These are phyloP conservation scores for Suillus subluteus DNA, from an alignment of 768 basidiomycete genomes.

Conservation along the genomic window DNA sequence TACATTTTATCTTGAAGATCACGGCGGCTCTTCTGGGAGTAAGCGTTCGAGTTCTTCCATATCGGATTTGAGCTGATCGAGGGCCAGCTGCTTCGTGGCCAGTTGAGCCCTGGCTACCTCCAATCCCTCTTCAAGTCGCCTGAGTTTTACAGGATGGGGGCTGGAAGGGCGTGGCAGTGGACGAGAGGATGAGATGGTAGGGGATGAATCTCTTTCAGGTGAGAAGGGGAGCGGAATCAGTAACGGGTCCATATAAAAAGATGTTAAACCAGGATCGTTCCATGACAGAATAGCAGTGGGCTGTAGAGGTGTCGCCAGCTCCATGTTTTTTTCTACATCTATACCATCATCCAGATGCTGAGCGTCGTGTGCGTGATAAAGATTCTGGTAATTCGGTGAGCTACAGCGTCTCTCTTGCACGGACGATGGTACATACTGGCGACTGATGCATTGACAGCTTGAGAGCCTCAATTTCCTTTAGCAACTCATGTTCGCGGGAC, in stretches of 20 bases:
- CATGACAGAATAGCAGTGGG: conserved; percentile 34
- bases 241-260: conserved; percentile 10
- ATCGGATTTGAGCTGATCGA: conserved; percentile 26
- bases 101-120: conserved; percentile 25
- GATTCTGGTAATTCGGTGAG: conserved; percentile 14
- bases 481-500: conserved; percentile 37
- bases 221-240: conserved; percentile 25
- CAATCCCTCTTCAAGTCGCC: conserved; percentile 24
- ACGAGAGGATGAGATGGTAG: conserved; percentile 6
- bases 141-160: conserved; percentile 21
- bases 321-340: conserved; percentile 51
- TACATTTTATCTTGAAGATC: background rate
- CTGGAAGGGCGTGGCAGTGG: conserved; percentile 14
- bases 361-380: conserved; percentile 12
- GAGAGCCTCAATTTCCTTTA: conserved; percentile 33
- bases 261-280: background rate
- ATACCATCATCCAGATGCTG: conserved; percentile 36
- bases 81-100: conserved; percentile 25
- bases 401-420: background rate
- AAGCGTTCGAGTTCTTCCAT: conserved; percentile 23
- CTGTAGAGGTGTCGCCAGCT: conserved; percentile 53
- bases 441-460: conserved; percentile 13
- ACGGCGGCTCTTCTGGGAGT: background rate
- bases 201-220: conserved; percentile 25
- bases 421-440: conserved; percentile 11